Evolutionary conservation across 2,329 filamentous ascomycete species (phyloP).

Genomic region (Penicillium capsulatum): DNA sequence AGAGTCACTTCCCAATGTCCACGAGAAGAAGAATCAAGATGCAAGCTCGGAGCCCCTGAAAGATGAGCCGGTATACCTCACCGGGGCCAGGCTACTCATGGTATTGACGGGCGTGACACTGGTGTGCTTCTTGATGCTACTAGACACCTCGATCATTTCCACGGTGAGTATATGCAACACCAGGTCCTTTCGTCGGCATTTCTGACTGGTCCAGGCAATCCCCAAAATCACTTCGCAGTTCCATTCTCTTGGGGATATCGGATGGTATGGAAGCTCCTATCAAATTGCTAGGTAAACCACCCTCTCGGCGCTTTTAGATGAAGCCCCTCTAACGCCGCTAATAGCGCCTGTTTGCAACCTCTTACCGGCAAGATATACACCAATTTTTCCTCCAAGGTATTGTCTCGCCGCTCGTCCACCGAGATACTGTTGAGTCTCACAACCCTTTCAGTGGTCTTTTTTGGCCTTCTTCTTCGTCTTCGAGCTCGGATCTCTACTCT

Average conservation of each 20-base stretch:
- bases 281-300: conserved; percentile 34
- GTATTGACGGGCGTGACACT: conserved; percentile 9
- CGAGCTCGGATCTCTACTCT: conserved; percentile 28
- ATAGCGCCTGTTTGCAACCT: conserved; percentile 49
- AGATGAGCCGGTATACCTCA: conserved; percentile 11
- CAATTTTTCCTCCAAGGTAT: conserved; percentile 37
- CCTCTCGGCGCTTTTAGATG: conserved; percentile 5
- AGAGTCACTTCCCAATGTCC: no score
- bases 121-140: conserved; percentile 15
- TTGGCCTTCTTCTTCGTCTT: conserved; percentile 28
- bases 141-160: conserved; percentile 17
- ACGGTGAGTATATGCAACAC: conserved; percentile 9
- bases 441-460: conserved; percentile 19
- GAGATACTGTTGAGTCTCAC: not conserved
- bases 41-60: no score
- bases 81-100: conserved; percentile 11
- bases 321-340: conserved; percentile 6
- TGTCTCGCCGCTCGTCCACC: not conserved
- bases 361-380: conserved; percentile 52
- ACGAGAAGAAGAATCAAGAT: not conserved
- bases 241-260: conserved; percentile 32
- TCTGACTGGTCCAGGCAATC: conserved; percentile 13
- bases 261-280: conserved; percentile 38
- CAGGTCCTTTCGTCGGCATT: not conserved
- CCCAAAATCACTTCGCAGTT: conserved; percentile 43